These are phyloP conservation scores for Flaveria trinervia DNA, from an alignment of 129 eudicot species.

Conservation along the genomic window DNA sequence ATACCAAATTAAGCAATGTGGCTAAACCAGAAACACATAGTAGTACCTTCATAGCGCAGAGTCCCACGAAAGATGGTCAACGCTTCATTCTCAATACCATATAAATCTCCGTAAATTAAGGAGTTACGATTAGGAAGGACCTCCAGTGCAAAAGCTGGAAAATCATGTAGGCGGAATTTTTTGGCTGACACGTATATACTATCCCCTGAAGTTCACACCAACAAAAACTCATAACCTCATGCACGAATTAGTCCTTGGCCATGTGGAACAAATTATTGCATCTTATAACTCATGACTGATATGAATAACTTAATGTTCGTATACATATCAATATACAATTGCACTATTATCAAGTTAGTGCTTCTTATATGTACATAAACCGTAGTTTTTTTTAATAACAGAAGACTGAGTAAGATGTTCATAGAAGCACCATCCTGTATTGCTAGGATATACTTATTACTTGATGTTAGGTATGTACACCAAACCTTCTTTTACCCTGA, in stretches of 20 bases:
- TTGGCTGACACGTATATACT: conserved; percentile 79
- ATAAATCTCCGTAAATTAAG: conserved; percentile 75
- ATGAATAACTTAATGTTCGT: background rate
- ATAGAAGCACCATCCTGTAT: background rate
- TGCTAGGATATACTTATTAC: background rate
- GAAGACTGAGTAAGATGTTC: background rate
- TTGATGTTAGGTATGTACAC: background rate
- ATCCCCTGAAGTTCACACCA: conserved; percentile 63
- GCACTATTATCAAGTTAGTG: background rate
- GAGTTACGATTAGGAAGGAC: conserved; percentile 93
- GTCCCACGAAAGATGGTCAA: conserved; percentile 91
- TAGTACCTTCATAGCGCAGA: conserved; percentile 89
- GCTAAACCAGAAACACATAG: conserved; percentile 11
- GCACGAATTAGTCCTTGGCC: background rate
- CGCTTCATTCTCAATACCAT: conserved; percentile 83
- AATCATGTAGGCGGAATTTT: conserved; percentile 69
- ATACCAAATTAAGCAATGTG: conserved; percentile 10
- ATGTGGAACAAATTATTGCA: background rate
- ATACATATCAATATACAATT: background rate
- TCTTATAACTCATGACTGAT: background rate
- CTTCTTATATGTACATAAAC: background rate
- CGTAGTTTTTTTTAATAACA: background rate
- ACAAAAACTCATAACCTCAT: background rate
- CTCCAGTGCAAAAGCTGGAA: conserved; percentile 97
- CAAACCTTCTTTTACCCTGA: background rate